Evolutionary conservation across 2,329 filamentous ascomycete species (phyloP).

Genomic region (Xylaria sp.): DNA sequence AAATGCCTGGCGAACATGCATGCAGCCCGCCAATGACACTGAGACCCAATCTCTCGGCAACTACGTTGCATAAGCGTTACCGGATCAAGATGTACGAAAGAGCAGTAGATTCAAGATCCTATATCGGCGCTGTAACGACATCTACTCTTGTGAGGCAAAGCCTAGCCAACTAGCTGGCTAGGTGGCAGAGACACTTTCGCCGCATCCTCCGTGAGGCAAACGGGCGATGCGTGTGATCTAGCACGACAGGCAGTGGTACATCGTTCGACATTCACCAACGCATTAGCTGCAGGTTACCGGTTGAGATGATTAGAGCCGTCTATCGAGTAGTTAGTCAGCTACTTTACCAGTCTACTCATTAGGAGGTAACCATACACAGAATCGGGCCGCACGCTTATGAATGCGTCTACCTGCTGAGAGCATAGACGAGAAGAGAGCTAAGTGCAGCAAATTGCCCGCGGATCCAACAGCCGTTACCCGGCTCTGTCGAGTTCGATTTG

Average conservation of each 20-base stretch:
- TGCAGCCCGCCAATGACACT: slow-evolving; percentile 10
- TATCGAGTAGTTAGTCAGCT: not conserved
- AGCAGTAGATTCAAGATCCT: not conserved
- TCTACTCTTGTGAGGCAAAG: not conserved
- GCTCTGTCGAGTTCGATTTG: not conserved
- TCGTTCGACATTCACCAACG: slow-evolving; percentile 3
- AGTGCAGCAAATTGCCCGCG: not conserved
- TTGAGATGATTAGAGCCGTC: not conserved
- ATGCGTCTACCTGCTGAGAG: not conserved
- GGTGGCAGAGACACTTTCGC: slow-evolving; percentile 5
- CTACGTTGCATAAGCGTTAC: not conserved
- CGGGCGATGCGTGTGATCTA: slow-evolving; percentile 7
- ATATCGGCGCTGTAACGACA: not conserved
- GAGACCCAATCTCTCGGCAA: not conserved
- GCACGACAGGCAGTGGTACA: slow-evolving; percentile 7
- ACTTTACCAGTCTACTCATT: slow-evolving; percentile 1
- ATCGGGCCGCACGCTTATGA: slow-evolving; percentile 22
- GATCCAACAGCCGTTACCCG: slow-evolving; percentile 4
- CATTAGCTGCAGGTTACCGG: slow-evolving; percentile 10
- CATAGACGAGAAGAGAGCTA: slow-evolving; percentile 1
- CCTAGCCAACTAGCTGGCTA: not conserved
- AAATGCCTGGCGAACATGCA: slow-evolving; percentile 16
- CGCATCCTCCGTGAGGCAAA: slow-evolving; percentile 21
- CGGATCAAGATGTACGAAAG: not conserved
- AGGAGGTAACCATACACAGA: slow-evolving; percentile 9